Conservation (phyloP, 768 basidiomycete genomes). For the Mycena floridula region DNA sequence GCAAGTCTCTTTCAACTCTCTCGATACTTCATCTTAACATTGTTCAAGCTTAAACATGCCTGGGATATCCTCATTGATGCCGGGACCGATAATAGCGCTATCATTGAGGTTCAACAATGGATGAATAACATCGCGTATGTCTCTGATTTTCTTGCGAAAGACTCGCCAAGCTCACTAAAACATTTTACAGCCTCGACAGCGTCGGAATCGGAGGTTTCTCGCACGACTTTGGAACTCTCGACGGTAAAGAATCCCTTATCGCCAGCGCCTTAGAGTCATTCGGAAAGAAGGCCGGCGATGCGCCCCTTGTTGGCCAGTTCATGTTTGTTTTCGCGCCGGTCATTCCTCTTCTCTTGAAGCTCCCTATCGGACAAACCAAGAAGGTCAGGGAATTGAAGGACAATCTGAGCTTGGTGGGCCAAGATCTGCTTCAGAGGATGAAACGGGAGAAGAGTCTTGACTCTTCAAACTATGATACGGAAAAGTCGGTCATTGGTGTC, state of each 20-base stretch:
- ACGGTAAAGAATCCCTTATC: slow-evolving; percentile 24
- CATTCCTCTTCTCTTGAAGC: slow-evolving; percentile 8
- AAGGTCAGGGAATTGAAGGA: slow-evolving; percentile 1
- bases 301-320: neutral
- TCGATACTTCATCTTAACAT: neutral
- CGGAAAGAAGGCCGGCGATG: neutral
- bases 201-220: slow-evolving; percentile 40
- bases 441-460: slow-evolving; percentile 9
- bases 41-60: slow-evolving; percentile 6
- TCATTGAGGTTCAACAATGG: slow-evolving; percentile 14
- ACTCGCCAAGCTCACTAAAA: no score
- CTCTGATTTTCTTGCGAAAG: neutral
- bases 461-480: slow-evolving; percentile 3
- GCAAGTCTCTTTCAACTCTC: slow-evolving; percentile 16
- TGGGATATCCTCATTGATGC: slow-evolving; percentile 12
- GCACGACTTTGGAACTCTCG: slow-evolving; percentile 36
- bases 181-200: slow-evolving; percentile 25
- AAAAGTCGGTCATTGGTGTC: slow-evolving; percentile 19
- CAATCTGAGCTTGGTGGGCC: slow-evolving; percentile 9
- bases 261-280: slow-evolving; percentile 20
- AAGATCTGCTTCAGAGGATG: slow-evolving; percentile 7
- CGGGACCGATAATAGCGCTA: neutral
- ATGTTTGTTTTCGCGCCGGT: slow-evolving; percentile 6
- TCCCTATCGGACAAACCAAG: slow-evolving; percentile 8
- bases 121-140: slow-evolving; percentile 4